Base-by-base conservation (phyloP, 805 yeast genomes). In the Saccharomyces jurei region DNA sequence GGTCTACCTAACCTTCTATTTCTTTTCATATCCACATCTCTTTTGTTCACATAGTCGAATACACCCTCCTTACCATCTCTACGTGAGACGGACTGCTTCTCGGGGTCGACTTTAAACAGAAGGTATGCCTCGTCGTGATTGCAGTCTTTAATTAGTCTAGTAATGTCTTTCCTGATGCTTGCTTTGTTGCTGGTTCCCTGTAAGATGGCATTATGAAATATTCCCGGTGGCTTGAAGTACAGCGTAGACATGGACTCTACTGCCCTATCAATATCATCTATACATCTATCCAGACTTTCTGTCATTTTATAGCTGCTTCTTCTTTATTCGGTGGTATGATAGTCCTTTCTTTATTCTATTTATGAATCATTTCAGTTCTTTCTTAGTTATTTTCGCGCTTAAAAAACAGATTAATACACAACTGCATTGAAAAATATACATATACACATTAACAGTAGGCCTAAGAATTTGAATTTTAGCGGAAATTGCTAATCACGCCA, bases 401-500 rank as follows among this genome's bases (percentile, higher is more conserved):
- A 11, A 17, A 21, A 11, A 17, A 36, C 10, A 28, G 10, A 28
- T 28, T 14, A 3, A 32, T 14, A 32, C 8, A n/a, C 14, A 32
- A 31, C 36, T 14, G 8, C 3, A n/a, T 6, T 27, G 21, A 21
- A 46, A 22, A 46, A 48, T 9, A 31, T 5, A 13, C 31, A 11
- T n/a, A 17, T 41, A 14, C 11, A 46, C 13, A 25, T 29, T 29
- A 13, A 10, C 13, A 31, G 17, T 31, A 2, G 3, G 17, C 14
- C 10, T 21, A 3, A 28, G n/a, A 17, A 22, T 26, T 46, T 49
- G 27, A 31, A 3, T n/a, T 31, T 3, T 2, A 14, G 14, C 4
- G 14, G 8, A 6, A 6, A 31, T 14, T 3, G 17, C 56, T 61
- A 74, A 60, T 86, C 94, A 66, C 98, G 80, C 97, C 98, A 92